A percentile compares a stretch with the other conserved stretches of the same genome.
Conservation (phyloP, 495 filamentous ascomycete genomes). For the Aspergillus asperescens region DNA sequence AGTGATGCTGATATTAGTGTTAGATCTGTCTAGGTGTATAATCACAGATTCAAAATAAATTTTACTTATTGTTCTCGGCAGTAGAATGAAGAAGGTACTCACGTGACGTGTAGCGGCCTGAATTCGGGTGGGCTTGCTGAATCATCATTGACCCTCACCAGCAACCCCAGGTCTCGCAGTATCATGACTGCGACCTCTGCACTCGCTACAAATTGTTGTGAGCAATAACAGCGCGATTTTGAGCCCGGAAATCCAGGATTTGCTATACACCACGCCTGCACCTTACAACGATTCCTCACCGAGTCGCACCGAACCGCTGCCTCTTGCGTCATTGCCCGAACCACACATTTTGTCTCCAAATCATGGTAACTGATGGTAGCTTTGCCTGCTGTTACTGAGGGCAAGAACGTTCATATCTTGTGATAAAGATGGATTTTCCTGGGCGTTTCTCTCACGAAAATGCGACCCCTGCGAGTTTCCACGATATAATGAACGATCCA, state of each 20-base stretch:
- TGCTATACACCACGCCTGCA: background rate
- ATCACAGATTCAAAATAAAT: too few relatives aligned
- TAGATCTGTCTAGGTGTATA: too few relatives aligned
- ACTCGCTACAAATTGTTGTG: constrained; percentile 1
- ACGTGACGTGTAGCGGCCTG: background rate
- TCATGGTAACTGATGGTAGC: constrained; percentile 20
- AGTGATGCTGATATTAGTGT: too few relatives aligned
- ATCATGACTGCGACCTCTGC: background rate
- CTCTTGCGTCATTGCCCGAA: constrained; percentile 2
- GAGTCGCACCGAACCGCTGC: background rate
- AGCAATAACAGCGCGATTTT: too few relatives aligned
- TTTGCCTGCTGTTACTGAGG: constrained; percentile 14
- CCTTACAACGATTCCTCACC: background rate
- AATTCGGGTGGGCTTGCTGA: constrained; percentile 6
- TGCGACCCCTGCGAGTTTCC: constrained; percentile 26
- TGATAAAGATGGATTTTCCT: constrained; percentile 26
- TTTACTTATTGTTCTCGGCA: background rate
- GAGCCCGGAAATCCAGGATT: too few relatives aligned
- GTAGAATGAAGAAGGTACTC: background rate
- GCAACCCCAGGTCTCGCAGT: background rate
- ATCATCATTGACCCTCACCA: constrained; percentile 7
- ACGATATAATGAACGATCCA: constrained; percentile 65
- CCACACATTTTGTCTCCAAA: constrained; percentile 8
- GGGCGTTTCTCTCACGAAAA: constrained; percentile 13
- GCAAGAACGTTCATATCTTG: constrained; percentile 19